These are phyloP conservation scores for Kurtzmaniella natalensis DNA, from an alignment of 1,139 yeast species.

Conservation along the genomic window DNA sequence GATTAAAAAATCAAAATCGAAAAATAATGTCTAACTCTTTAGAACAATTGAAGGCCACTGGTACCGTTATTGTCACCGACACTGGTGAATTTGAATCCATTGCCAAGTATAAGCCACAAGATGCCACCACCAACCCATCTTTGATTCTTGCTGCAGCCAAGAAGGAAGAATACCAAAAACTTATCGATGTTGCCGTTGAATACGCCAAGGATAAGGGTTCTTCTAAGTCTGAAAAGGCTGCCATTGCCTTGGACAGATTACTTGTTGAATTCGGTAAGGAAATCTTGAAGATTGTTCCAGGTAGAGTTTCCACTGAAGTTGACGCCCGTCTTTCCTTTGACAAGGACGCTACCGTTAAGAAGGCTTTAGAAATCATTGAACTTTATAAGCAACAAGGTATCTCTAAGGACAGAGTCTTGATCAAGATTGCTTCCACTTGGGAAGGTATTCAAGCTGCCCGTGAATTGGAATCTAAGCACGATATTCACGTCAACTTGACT, in stretches of 20 bases:
- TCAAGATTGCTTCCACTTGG: conserved; percentile 97
- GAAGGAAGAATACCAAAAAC: conserved; percentile 81
- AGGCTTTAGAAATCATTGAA: conserved; percentile 84
- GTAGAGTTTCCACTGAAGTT: conserved; percentile 98
- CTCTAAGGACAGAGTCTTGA: conserved; percentile 81
- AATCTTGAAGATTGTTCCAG: conserved; percentile 93
- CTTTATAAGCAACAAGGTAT: conserved; percentile 84
- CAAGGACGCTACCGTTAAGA: conserved; percentile 86
- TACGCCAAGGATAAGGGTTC: conserved; percentile 72
- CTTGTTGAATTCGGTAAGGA: conserved; percentile 95
- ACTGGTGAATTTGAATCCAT: conserved; percentile 98
- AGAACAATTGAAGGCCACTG: conserved; percentile 91
- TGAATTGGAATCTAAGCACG: conserved; percentile 87
- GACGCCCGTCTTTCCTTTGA: conserved; percentile 97
- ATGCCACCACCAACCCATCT: conserved; percentile 98
- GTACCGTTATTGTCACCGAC: conserved; percentile 95
- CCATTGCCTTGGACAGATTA: conserved; percentile 83
- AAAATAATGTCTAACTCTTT: conserved; percentile 51
- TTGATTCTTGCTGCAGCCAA: conserved; percentile 93
- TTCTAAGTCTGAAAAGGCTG: conserved; percentile 58
- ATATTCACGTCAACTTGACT: conserved; percentile 93
- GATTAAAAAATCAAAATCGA: neutral
- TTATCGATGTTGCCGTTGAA: conserved; percentile 86
- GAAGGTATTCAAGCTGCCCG: conserved; percentile 99
- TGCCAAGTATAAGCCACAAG: conserved; percentile 98